Evolutionary conservation across 192 early-diverging fungal genomes (phyloP).

Genomic region (Backusella mclennaniae): DNA sequence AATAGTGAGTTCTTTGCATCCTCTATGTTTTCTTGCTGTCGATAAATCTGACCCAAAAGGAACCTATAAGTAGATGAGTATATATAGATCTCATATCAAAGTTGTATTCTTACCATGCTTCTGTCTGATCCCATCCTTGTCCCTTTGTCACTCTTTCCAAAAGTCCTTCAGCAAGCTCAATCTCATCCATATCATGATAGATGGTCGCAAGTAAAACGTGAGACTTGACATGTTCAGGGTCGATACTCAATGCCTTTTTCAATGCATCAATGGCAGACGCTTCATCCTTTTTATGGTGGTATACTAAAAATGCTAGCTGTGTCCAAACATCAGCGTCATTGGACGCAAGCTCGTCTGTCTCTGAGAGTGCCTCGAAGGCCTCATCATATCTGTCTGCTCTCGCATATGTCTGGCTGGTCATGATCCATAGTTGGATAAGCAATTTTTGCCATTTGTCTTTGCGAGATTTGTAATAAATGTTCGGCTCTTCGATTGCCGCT

Average conservation of each 20-base stretch:
- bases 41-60: constrained; percentile 45
- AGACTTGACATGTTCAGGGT: not conserved
- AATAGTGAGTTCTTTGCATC: constrained; percentile 54
- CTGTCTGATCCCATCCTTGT: constrained; percentile 1
- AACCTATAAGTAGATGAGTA: constrained; percentile 16
- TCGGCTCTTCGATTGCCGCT: not conserved
- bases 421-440: constrained; percentile 54
- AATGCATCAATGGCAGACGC: constrained; percentile 24
- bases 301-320: constrained; percentile 43
- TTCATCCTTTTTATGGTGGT: constrained; percentile 41
- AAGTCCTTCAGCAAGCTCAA: constrained; percentile 7
- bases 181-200: not conserved
- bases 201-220: not conserved
- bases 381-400: not conserved
- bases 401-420: not conserved
- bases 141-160: constrained; percentile 7
- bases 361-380: not conserved
- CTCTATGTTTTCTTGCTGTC: constrained; percentile 38
- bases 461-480: not conserved
- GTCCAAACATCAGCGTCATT: constrained; percentile 22
- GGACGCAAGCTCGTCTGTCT: not conserved
- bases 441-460: constrained; percentile 20
- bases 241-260: constrained; percentile 8
- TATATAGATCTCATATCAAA: not conserved
- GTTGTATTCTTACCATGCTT: constrained; percentile 12